Percentiles rank a stretch among this genome's conserved stretches.
Evolutionary conservation across 345 rosid species (phyloP).

Genomic region (Lenwebbia sp.): DNA sequence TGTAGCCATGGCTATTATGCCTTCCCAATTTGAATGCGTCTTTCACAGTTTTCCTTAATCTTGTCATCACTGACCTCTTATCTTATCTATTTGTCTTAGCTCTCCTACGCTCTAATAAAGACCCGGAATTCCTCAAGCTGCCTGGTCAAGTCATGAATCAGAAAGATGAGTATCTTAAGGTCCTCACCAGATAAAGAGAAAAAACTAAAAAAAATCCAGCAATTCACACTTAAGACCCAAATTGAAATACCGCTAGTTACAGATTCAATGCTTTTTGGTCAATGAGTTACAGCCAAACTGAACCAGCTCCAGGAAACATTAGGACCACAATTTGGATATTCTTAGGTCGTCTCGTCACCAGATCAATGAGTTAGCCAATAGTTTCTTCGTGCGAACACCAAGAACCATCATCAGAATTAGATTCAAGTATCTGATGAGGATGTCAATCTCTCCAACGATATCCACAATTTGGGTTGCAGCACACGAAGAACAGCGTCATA

Average conservation of each 20-base stretch:
- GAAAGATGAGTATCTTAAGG: not conserved
- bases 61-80: not conserved
- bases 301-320: not conserved
- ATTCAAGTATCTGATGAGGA: not conserved
- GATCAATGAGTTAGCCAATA: not conserved
- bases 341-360: not conserved
- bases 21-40: not conserved
- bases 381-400: not conserved
- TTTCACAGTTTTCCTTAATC: not conserved
- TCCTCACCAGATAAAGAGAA: not conserved
- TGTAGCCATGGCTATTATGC: not conserved
- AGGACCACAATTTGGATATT: not conserved
- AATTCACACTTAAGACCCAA: not conserved
- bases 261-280: not conserved
- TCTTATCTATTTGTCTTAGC: not conserved
- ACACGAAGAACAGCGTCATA: slow-evolving; percentile 81
- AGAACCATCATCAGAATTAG: not conserved
- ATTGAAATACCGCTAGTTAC: not conserved
- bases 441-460: slow-evolving; percentile 69
- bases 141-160: not conserved
- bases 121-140: not conserved
- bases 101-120: not conserved
- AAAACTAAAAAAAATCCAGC: not conserved
- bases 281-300: not conserved
- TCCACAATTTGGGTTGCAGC: slow-evolving; percentile 72